Evolutionary conservation across 2,329 filamentous ascomycete genomes (phyloP), one percentile per base, ranked within the genome.

Genomic region (Colletotrichum gloeosporioides): DNA sequence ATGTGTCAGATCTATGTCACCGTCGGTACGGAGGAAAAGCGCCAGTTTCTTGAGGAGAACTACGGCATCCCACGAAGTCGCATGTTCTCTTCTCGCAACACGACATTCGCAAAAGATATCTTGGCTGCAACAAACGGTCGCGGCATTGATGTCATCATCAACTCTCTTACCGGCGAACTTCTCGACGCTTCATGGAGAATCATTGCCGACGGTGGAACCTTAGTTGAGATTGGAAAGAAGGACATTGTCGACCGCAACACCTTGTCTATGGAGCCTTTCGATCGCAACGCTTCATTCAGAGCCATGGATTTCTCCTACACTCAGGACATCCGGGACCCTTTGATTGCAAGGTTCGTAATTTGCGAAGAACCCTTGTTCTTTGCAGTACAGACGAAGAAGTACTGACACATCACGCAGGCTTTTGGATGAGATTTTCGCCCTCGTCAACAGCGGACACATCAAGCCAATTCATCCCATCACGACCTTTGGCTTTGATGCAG

Each of bases 221-320:
- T 86, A 44, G 68, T 86, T 3, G 83, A 85, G 65, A 79, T 85
- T 39, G 81, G 82, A 8, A 81, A 80, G 66, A 78, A 76, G 18
- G 82, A 84, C 67, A 79, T 82, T 22, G 27, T 77, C 4, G 80
- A 81, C 27, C 83, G 84, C n/a, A 80, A 77, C 9, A 72, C 79
- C 5, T 78, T 87, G 8, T 59, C 61, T 15, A 71, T 75, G 66
- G 61, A 71, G 44, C 72, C 72, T 1, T 75, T 71, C 31, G 34
- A 27, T 12, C 66, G 72, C 22, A 69, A 39, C 18, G 61, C 49
- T 13, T 75, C 67, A 18, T 66, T 65, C 61, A 27, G 49, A 10
- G 39, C 49, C 18, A 12, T 69, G 18, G 67, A 69, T 32, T 12
- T 69, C 10, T 69, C 67, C 31, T 31, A 61, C 8, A 61, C 22